Conservation (phyloP, 306 rosid genomes). For the Vicia sativa region DNA sequence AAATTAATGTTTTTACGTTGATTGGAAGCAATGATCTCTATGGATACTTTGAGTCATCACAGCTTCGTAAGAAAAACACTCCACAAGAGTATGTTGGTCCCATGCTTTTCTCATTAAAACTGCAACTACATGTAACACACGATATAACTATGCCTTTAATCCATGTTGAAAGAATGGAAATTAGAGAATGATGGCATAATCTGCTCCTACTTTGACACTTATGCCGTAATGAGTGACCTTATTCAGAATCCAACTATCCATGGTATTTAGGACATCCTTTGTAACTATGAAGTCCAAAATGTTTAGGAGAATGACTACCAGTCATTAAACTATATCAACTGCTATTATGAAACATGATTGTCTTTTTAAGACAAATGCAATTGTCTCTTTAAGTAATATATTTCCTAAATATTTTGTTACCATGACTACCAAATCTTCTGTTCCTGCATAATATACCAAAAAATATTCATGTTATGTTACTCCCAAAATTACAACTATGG, state of each 20-base stretch:
- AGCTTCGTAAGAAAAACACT: slow-evolving; percentile 40
- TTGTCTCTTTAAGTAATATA: no score
- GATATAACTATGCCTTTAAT: slow-evolving; percentile 36
- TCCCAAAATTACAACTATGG: no score
- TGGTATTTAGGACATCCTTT: slow-evolving; percentile 51
- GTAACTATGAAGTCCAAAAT: no score
- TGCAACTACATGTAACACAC: slow-evolving; percentile 51
- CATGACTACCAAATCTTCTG: no score
- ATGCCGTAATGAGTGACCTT: slow-evolving; percentile 46
- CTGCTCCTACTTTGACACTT: slow-evolving; percentile 73
- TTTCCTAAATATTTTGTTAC: no score
- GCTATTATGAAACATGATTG: no score
- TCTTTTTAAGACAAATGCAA: no score
- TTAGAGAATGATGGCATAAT: slow-evolving; percentile 44
- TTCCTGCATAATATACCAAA: no score
- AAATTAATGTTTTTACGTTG: slow-evolving; percentile 57
- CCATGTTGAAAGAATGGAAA: slow-evolving; percentile 54
- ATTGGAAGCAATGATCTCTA: slow-evolving; percentile 88
- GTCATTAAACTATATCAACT: no score
- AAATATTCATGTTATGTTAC: no score
- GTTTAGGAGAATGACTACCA: no score
- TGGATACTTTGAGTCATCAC: slow-evolving; percentile 56
- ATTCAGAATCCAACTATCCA: slow-evolving; percentile 52
- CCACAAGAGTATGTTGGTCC: slow-evolving; percentile 55
- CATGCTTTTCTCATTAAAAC: slow-evolving; percentile 54